phyloP scores from a whole-genome alignment of 805 yeast genomes.

The Starmerella vitae region DNA sequence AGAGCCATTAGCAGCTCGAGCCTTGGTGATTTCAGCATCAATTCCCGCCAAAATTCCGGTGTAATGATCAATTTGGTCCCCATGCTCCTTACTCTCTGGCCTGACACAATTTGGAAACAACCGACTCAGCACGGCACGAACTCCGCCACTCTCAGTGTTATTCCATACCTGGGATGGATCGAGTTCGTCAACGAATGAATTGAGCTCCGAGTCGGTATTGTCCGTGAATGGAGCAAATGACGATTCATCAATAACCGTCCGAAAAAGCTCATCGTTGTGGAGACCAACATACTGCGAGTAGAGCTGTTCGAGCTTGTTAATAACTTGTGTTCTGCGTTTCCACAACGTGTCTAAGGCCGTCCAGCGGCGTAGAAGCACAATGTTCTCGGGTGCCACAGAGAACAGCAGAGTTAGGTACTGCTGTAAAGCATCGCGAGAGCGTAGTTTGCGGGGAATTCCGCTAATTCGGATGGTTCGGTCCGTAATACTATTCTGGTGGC shows the following conservation, averaged over 20 bases:
- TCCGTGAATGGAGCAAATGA: not conserved
- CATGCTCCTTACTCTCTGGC: constrained; percentile 59
- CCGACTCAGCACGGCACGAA: constrained; percentile 1
- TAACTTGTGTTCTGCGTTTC: constrained; percentile 39
- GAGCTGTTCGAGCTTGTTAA: constrained; percentile 48
- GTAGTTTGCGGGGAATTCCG: constrained; percentile 73
- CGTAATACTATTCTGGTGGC: constrained; percentile 75
- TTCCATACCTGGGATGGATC: not conserved
- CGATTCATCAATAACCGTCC: constrained; percentile 3
- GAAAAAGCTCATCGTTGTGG: constrained; percentile 21
- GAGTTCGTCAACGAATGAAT: not conserved
- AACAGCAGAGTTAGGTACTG: constrained; percentile 64
- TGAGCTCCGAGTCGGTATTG: not conserved
- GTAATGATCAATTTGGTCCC: constrained; percentile 71
- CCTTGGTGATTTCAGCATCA: constrained; percentile 54
- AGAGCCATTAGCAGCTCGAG: constrained; percentile 48
- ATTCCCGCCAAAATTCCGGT: constrained; percentile 53
- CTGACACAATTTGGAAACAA: constrained; percentile 27
- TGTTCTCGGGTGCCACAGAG: constrained; percentile 64
- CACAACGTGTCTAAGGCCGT: constrained; percentile 52
- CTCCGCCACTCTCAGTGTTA: constrained; percentile 1
- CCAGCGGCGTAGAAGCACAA: constrained; percentile 84
- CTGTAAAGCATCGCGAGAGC: constrained; percentile 57
- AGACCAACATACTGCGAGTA: constrained; percentile 57
- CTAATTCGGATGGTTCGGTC: constrained; percentile 80